Evolutionary conservation across 331 rosid species (phyloP).

Genomic region (Pyrus hybrid): DNA sequence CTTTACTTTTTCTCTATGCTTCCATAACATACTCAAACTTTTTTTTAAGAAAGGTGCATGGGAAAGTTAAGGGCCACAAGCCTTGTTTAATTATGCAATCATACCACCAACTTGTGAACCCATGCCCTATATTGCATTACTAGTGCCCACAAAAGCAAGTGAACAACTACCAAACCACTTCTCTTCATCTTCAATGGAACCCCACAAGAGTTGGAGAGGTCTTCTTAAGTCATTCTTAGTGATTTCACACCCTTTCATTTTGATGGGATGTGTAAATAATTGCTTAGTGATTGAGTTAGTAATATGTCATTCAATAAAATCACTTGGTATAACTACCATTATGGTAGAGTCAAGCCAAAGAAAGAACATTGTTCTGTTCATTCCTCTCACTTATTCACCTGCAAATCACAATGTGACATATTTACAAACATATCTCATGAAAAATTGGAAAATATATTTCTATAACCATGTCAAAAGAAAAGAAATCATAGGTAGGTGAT

Average conservation of each 20-base stretch:
- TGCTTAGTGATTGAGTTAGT: neutral
- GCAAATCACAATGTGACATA: too few species aligned
- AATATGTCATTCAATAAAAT: neutral
- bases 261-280: constrained; percentile 3
- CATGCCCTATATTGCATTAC: constrained; percentile 7
- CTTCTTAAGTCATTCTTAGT: neutral
- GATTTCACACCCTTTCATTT: neutral
- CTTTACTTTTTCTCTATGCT: constrained; percentile 6
- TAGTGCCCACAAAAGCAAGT: constrained; percentile 12
- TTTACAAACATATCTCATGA: too few species aligned
- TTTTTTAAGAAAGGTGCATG: constrained; percentile 10
- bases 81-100: constrained; percentile 63
- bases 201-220: neutral
- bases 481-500: neutral
- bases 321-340: neutral
- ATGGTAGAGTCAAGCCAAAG: neutral
- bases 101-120: constrained; percentile 49
- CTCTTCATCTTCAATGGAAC: neutral
- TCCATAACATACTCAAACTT: neutral
- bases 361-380: neutral
- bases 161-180: constrained; percentile 3
- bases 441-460: too few species aligned
- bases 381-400: neutral
- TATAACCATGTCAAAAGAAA: too few species aligned
- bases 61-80: constrained; percentile 64